A percentile compares a stretch with the other conserved stretches of the same genome.
These are phyloP conservation scores for Trametes versicolor DNA, from an alignment of 1,284 basidiomycete species.

Conservation along the genomic window DNA sequence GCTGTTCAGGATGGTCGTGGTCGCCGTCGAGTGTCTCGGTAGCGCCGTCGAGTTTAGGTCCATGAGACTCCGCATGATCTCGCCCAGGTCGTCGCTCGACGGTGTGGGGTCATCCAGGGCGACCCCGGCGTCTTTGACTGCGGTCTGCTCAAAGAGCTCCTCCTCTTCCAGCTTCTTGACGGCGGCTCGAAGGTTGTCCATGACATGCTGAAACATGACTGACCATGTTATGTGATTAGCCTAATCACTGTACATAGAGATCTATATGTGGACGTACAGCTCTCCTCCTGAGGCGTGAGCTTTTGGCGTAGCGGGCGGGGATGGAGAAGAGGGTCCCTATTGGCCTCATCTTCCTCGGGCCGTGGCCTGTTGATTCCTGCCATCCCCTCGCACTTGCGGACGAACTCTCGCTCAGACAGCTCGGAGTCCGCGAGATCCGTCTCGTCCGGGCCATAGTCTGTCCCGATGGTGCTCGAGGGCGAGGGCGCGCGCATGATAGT, in stretches of 20 bases:
- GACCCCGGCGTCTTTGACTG: conserved; percentile 64
- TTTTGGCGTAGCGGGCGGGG: conserved; percentile 31
- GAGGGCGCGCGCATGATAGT: conserved; percentile 74
- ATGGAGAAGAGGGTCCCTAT: conserved; percentile 43
- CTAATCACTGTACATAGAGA: neutral
- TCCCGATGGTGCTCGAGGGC: conserved; percentile 77
- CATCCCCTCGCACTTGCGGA: conserved; percentile 59
- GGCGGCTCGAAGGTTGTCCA: conserved; percentile 59
- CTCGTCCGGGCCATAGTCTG: conserved; percentile 69
- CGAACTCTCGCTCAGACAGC: conserved; percentile 59
- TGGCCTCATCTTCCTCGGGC: conserved; percentile 55
- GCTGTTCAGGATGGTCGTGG: conserved; percentile 13
- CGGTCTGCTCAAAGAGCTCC: conserved; percentile 68
- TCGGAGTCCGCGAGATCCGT: conserved; percentile 66
- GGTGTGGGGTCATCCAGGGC: conserved; percentile 60
- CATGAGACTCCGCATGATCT: conserved; percentile 72
- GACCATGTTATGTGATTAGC: neutral
- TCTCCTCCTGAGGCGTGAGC: conserved; percentile 48
- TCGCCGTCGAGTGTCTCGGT: conserved; percentile 5
- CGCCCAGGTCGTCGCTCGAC: conserved; percentile 63
- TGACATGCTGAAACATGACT: conserved; percentile 57
- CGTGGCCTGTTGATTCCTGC: conserved; percentile 54
- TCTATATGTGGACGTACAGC: conserved; percentile 47
- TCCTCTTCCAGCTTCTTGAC: conserved; percentile 71
- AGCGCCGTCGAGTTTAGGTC: conserved; percentile 18